A percentile compares a stretch with the other conserved stretches of the same genome.
phyloP scores from a whole-genome alignment of 306 rosid species.

The Rubus parviflorus region DNA sequence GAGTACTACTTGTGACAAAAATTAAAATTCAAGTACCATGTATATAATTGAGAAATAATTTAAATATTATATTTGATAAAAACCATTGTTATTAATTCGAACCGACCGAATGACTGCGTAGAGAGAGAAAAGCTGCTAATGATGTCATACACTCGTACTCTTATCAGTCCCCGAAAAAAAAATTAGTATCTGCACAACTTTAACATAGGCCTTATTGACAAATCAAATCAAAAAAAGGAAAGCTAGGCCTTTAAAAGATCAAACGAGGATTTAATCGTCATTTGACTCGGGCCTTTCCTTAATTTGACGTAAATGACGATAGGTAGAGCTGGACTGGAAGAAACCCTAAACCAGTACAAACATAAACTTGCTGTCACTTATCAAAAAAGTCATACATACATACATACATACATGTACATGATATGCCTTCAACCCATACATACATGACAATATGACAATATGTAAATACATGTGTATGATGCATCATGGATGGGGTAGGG shows the following conservation, averaged over 20 bases:
- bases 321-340: not conserved
- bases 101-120: no score
- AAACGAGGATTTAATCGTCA: conserved; percentile 8
- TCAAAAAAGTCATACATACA: not conserved
- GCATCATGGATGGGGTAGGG: conserved; percentile 24
- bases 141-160: no score
- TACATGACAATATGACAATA: not conserved
- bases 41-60: no score
- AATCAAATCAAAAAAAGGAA: no score
- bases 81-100: no score
- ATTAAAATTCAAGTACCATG: no score
- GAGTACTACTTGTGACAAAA: no score
- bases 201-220: not conserved
- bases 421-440: not conserved
- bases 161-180: no score
- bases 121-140: no score
- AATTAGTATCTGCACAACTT: no score
- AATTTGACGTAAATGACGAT: conserved; percentile 20
- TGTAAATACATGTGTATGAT: not conserved
- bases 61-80: no score
- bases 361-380: conserved; percentile 24
- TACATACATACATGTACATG: not conserved
- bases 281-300: not conserved
- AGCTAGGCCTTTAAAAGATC: not conserved
- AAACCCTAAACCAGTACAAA: conserved; percentile 32